Percentiles rank a stretch among this genome's conserved stretches.
phyloP scores from a whole-genome alignment of 1,284 basidiomycete genomes.

The Ustilago curta region DNA sequence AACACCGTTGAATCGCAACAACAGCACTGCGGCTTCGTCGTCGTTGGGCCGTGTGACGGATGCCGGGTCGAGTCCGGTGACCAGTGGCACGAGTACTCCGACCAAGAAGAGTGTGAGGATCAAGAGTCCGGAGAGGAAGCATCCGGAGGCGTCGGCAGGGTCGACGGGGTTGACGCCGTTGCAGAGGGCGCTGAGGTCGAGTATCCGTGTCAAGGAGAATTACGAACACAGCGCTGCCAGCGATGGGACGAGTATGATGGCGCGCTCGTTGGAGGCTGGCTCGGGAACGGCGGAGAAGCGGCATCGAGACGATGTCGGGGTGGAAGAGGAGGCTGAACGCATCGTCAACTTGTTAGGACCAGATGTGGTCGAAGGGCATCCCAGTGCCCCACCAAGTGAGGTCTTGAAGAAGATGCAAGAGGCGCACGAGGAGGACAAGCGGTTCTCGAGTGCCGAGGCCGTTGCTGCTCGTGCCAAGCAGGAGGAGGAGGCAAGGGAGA shows the following conservation, averaged over 20 bases:
- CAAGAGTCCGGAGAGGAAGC: slow-evolving; percentile 40
- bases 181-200: slow-evolving; percentile 37
- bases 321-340: slow-evolving; percentile 63
- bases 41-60: slow-evolving; percentile 17
- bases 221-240: slow-evolving; percentile 14
- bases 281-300: slow-evolving; percentile 46
- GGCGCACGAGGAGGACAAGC: slow-evolving; percentile 35
- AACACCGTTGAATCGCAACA: slow-evolving; percentile 19
- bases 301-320: slow-evolving; percentile 58
- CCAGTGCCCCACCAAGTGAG: slow-evolving; percentile 45
- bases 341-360: slow-evolving; percentile 64
- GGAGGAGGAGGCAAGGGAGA: slow-evolving; percentile 32
- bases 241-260: neutral
- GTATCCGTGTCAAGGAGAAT: slow-evolving; percentile 44
- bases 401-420: slow-evolving; percentile 47
- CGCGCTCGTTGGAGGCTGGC: slow-evolving; percentile 17
- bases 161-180: slow-evolving; percentile 26
- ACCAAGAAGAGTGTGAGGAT: slow-evolving; percentile 51
- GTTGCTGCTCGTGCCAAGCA: slow-evolving; percentile 29
- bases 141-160: slow-evolving; percentile 28
- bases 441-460: slow-evolving; percentile 30
- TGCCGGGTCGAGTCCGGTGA: slow-evolving; percentile 25
- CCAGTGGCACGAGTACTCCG: slow-evolving; percentile 48
- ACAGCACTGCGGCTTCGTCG: slow-evolving; percentile 6
- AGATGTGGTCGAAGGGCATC: slow-evolving; percentile 61